Conservation (phyloP, 2,329 filamentous ascomycete genomes). For the Capronia epimyces region DNA sequence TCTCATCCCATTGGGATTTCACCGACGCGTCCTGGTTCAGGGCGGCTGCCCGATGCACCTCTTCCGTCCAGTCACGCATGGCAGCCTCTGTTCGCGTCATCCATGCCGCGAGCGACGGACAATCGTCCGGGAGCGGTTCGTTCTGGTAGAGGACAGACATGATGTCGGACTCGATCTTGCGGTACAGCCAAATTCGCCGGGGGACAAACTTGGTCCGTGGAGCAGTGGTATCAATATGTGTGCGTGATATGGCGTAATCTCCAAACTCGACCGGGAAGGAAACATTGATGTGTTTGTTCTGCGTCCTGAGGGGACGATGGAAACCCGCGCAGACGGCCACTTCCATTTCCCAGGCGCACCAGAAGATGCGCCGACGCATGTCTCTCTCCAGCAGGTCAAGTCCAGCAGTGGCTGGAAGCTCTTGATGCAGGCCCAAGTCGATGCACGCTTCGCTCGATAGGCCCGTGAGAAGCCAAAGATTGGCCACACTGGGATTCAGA, state of each 20-base stretch:
- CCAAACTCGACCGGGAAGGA: slow-evolving; percentile 4
- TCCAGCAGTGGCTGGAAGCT: slow-evolving; percentile 65
- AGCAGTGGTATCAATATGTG: background rate
- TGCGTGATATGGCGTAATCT: slow-evolving; percentile 1
- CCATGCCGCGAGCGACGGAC: slow-evolving; percentile 7
- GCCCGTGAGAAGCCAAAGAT: slow-evolving; percentile 88
- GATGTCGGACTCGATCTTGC: slow-evolving; percentile 6
- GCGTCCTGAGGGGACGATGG: slow-evolving; percentile 1
- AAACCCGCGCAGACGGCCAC: slow-evolving; percentile 6
- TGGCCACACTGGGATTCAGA: slow-evolving; percentile 82
- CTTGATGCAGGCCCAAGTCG: slow-evolving; percentile 87
- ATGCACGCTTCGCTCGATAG: slow-evolving; percentile 81
- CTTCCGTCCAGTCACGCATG: slow-evolving; percentile 4
- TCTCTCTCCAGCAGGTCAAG: slow-evolving; percentile 66
- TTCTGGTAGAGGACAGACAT: slow-evolving; percentile 10
- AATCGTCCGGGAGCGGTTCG: slow-evolving; percentile 5
- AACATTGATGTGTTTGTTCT: slow-evolving; percentile 9
- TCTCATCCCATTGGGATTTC: slow-evolving; percentile 13
- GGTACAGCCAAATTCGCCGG: slow-evolving; percentile 2
- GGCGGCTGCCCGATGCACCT: background rate
- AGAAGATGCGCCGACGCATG: slow-evolving; percentile 71
- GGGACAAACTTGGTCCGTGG: slow-evolving; percentile 4
- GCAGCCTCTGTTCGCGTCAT: background rate
- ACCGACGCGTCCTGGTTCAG: slow-evolving; percentile 4
- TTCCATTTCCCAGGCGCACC: slow-evolving; percentile 15